These are phyloP conservation scores for Stagonosporopsis rhizophila DNA, from an alignment of 2,329 filamentous ascomycete species.

Conservation along the genomic window DNA sequence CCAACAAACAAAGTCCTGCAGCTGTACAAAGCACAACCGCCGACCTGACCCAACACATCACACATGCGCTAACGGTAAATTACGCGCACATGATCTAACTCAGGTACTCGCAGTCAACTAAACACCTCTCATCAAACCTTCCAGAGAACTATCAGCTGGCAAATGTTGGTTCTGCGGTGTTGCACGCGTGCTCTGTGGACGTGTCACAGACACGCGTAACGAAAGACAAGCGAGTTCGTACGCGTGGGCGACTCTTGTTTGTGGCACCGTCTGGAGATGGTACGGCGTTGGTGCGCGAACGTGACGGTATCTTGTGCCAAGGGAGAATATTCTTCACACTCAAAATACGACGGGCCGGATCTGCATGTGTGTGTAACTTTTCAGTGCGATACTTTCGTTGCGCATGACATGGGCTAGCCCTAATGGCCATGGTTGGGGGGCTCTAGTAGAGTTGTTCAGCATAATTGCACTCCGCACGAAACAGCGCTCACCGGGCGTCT, in stretches of 20 bases:
- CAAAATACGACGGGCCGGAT: no score
- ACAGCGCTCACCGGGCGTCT: neutral
- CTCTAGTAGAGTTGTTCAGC: neutral
- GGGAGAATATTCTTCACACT: no score
- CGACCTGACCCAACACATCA: no score
- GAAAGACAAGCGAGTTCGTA: neutral
- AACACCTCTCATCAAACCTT: neutral
- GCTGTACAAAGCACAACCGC: no score
- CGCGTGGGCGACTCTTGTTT: conserved; percentile 9
- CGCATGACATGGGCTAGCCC: neutral
- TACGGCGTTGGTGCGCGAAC: neutral
- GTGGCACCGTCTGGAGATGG: conserved; percentile 2
- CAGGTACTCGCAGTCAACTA: neutral
- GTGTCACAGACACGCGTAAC: conserved; percentile 2
- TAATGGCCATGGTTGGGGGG: neutral
- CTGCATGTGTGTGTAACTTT: neutral
- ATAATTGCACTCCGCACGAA: neutral
- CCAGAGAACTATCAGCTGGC: neutral
- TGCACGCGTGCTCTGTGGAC: neutral
- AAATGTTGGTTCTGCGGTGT: neutral
- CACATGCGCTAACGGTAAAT: no score
- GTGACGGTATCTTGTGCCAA: neutral
- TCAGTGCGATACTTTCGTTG: neutral
- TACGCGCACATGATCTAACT: no score
- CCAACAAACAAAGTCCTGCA: no score